A percentile compares a stretch with the other conserved stretches of the same genome.
Conservation (phyloP, 495 filamentous ascomycete species). For the Penicillium cataractarum region DNA sequence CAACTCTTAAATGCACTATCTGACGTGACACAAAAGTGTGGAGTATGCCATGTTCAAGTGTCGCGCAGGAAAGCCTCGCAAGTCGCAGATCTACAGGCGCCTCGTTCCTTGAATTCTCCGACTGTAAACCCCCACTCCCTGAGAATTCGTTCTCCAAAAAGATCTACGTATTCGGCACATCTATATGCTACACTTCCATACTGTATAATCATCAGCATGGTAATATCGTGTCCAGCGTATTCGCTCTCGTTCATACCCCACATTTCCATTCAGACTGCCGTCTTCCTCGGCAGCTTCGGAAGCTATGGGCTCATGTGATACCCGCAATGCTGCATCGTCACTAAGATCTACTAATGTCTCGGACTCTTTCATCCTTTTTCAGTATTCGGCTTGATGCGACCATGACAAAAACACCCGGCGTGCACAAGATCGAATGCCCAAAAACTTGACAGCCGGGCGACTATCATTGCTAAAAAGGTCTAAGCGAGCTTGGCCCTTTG, state of each 20-base stretch:
- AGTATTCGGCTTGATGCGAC: not conserved
- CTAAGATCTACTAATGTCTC: not conserved
- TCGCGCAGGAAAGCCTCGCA: too few relatives aligned
- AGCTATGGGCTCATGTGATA: constrained; percentile 19
- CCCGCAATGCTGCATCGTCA: not conserved
- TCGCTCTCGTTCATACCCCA: constrained; percentile 8
- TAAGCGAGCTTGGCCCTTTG: constrained; percentile 30
- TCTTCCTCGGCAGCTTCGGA: constrained; percentile 9
- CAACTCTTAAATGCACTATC: not conserved
- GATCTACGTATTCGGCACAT: not conserved
- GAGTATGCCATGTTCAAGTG: not conserved
- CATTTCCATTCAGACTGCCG: constrained; percentile 4
- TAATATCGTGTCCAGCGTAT: constrained; percentile 10
- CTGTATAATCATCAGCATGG: not conserved
- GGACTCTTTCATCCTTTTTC: not conserved
- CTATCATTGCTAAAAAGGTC: constrained; percentile 28
- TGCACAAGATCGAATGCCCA: not conserved
- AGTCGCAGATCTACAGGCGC: not conserved
- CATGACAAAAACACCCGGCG: not conserved
- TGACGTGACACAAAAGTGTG: not conserved
- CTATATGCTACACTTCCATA: not conserved
- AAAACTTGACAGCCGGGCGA: constrained; percentile 20
- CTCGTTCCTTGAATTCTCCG: not conserved
- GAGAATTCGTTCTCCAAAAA: not conserved
- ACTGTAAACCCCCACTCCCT: not conserved